Base-by-base conservation (phyloP, 345 rosid species). In the Corchorus capsularis region DNA sequence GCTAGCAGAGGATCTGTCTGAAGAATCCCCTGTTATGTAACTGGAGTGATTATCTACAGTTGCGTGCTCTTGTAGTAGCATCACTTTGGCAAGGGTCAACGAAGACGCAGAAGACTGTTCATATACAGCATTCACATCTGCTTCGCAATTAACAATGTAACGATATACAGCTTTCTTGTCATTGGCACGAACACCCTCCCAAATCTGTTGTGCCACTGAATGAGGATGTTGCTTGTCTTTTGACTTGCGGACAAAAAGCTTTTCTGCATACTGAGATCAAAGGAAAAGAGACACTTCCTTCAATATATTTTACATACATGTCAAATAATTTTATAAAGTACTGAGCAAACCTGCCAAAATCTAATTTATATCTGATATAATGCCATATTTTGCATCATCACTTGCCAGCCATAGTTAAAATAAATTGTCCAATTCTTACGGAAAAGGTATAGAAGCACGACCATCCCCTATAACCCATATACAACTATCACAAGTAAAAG, bases 101-200 rank as follows among this genome's bases (percentile, higher is more conserved):
- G 98, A 86, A 50, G 94, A 81, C 83, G 77, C 87, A 67, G 86
- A 79, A 54, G 86, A 86, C 85, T 83, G 97, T 81, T 91, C 90
- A 76, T 90, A 85, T 75, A 86, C 85, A 14, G 67, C 74, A 84
- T 90, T 91, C 61, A 96, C 87, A 80, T 92, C 98, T 62, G 88
- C 86, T 69, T 92, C 97, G 56, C 84, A 84, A 83, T 83, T 89
- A 52, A 94, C 94, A 73, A 96, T 94, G 72, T 85, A 90, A 68
- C 93, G 87, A 76, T 96, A 96, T 57, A 92, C 90, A 53, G 98
- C 88, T 78, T 94, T 94, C 85, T 90, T 96, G 85, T 96, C 98
- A 83, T 92, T 94, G 41, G 86, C 83, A 79, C 91, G 87, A 63
- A 94, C 97, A 71, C 87, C 98, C 32, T 96, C 99, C 97, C 94